phyloP scores from a whole-genome alignment of 2,329 filamentous ascomycete species.

The Capronia americana region DNA sequence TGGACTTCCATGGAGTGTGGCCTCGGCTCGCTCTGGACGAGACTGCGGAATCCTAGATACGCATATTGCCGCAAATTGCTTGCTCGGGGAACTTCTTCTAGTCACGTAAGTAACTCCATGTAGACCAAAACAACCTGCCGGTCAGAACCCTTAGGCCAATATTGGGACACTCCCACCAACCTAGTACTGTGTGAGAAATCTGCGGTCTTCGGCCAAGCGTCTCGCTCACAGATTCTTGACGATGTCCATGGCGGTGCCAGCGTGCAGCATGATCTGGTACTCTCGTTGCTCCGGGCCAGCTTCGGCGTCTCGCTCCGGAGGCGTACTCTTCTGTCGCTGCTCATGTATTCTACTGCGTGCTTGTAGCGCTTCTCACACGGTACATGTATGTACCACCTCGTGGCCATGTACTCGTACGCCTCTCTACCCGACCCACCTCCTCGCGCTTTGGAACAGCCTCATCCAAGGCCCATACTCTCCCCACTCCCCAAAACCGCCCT shows the following conservation, averaged over 20 bases:
- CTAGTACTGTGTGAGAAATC: too few species aligned
- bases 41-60: too few species aligned
- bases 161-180: too few species aligned
- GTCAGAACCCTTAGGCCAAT: too few species aligned
- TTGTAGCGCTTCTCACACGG: background rate
- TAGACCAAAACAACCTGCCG: too few species aligned
- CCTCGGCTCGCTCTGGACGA: background rate
- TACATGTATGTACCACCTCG: background rate
- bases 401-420: background rate
- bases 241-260: background rate
- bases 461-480: slow-evolving; percentile 85
- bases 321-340: background rate
- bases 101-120: too few species aligned
- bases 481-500: slow-evolving; percentile 62
- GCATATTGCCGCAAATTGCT: too few species aligned
- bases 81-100: too few species aligned
- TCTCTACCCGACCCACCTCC: slow-evolving; percentile 77
- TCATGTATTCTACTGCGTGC: background rate
- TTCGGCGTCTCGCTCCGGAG: background rate
- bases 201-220: too few species aligned
- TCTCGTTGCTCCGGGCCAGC: background rate
- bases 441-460: slow-evolving; percentile 83
- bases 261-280: background rate
- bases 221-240: too few species aligned
- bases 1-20: background rate